phyloP scores from a whole-genome alignment of 768 basidiomycete species.

The Boletus fagicola region DNA sequence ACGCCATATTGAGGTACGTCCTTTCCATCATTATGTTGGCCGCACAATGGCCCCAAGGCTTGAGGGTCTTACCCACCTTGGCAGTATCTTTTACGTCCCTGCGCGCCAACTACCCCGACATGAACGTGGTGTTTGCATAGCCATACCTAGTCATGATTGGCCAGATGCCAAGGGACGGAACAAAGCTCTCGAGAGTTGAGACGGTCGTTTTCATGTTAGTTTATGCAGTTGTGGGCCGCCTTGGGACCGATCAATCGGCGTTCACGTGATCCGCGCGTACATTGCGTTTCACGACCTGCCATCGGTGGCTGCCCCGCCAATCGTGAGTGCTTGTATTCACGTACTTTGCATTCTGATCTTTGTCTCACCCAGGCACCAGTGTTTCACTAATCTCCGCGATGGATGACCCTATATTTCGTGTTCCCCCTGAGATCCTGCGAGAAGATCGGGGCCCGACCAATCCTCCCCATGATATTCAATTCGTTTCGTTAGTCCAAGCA shows the following conservation, averaged over 20 bases:
- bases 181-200: neutral
- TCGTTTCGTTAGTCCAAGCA: neutral
- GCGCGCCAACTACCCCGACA: neutral
- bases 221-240: too few species aligned
- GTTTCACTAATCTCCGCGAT: too few species aligned
- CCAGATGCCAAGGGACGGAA: neutral
- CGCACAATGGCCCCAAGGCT: neutral
- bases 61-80: neutral
- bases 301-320: too few species aligned
- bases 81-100: neutral
- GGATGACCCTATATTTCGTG: too few species aligned
- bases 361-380: too few species aligned
- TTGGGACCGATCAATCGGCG: too few species aligned
- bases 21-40: neutral
- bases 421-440: neutral
- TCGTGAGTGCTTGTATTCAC: too few species aligned
- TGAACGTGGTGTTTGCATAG: neutral
- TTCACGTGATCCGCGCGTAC: too few species aligned
- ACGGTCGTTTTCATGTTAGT: too few species aligned
- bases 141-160: neutral
- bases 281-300: too few species aligned
- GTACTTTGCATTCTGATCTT: too few species aligned
- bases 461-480: neutral
- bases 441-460: neutral
- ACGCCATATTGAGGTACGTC: neutral